phyloP scores from a whole-genome alignment of 805 yeast genomes.

The Kuraishia cidri region DNA sequence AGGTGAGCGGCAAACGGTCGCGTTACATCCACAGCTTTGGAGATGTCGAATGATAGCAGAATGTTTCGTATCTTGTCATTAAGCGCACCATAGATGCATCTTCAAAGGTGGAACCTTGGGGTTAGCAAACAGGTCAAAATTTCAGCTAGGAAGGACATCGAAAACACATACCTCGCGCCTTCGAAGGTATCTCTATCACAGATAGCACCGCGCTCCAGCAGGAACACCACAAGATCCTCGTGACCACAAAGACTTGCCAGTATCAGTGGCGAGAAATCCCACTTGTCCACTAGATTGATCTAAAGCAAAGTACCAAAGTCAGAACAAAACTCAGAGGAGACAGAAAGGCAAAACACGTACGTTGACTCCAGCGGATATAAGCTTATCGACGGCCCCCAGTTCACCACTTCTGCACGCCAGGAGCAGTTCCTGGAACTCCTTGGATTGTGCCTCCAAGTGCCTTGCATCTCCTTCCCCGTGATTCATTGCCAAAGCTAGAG shows the following conservation, averaged over 20 bases:
- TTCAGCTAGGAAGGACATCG: not conserved
- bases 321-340: too few relatives aligned
- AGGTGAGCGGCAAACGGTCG: conserved; percentile 73
- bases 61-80: conserved; percentile 55
- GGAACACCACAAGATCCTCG: conserved; percentile 45
- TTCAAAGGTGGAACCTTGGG: not conserved
- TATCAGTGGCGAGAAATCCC: conserved; percentile 70
- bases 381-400: conserved; percentile 47
- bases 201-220: conserved; percentile 60
- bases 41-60: conserved; percentile 50
- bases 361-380: conserved; percentile 44
- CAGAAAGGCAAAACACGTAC: too few relatives aligned
- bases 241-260: conserved; percentile 75
- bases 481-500: too few relatives aligned
- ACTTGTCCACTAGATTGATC: conserved; percentile 48
- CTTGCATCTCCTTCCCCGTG: too few relatives aligned
- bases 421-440: conserved; percentile 39
- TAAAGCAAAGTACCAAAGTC: too few relatives aligned
- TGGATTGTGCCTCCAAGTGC: too few relatives aligned
- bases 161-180: conserved; percentile 37
- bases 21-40: conserved; percentile 55
- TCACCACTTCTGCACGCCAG: conserved; percentile 68
- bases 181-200: conserved; percentile 79
- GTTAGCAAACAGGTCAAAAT: not conserved
- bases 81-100: conserved; percentile 72